phyloP scores from a whole-genome alignment of 164 flowering plant species.

The Annona cherimola region DNA sequence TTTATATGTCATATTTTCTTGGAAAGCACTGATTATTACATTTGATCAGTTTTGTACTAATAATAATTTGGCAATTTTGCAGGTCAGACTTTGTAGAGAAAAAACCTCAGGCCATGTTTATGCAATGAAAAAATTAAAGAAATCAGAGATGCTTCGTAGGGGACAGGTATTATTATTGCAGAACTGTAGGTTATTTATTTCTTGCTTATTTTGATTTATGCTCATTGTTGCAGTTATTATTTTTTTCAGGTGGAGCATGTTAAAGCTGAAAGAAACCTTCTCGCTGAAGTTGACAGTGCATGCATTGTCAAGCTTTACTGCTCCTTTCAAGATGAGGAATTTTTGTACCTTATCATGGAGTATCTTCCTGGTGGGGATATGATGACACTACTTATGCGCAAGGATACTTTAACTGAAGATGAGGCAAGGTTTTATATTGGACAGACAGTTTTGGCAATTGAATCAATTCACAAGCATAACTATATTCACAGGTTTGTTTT shows the following conservation, averaged over 20 bases:
- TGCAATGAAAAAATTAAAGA: conserved; percentile 40
- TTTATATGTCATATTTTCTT: background rate
- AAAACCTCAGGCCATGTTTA: conserved; percentile 33
- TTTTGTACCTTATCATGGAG: conserved; percentile 45
- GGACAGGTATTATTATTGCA: conserved; percentile 26
- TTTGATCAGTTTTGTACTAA: background rate
- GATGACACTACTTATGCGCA: conserved; percentile 53
- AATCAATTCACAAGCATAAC: conserved; percentile 50
- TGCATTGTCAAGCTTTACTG: conserved; percentile 51
- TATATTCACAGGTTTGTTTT: conserved; percentile 44
- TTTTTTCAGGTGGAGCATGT: conserved; percentile 48
- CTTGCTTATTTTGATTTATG: background rate
- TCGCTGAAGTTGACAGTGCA: conserved; percentile 51
- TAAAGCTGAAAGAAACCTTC: conserved; percentile 48
- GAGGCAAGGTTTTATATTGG: conserved; percentile 49
- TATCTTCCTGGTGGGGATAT: conserved; percentile 58
- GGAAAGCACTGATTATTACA: background rate
- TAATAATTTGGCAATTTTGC: background rate
- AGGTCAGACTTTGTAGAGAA: conserved; percentile 41
- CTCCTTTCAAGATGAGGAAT: conserved; percentile 53
- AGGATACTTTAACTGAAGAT: conserved; percentile 46
- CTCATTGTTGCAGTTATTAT: background rate
- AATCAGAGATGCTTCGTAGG: conserved; percentile 39
- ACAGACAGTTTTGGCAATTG: conserved; percentile 49
- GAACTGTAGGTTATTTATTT: background rate